Conservation (phyloP, 2,329 filamentous ascomycete genomes). For the Tolypocladium tundrense region DNA sequence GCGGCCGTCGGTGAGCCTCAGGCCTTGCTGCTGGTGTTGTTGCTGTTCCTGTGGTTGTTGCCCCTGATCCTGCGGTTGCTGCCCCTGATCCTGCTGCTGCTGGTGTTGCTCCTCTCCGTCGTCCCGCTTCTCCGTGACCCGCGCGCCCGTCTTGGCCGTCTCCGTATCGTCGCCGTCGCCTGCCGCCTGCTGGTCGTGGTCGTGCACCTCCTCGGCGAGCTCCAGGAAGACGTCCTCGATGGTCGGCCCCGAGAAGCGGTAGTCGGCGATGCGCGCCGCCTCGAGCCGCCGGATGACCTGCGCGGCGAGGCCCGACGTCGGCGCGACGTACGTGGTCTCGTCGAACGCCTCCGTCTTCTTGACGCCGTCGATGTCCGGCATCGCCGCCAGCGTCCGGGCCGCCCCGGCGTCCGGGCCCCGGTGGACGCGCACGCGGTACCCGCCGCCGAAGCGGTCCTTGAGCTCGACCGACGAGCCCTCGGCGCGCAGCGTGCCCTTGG, state of each 20-base stretch:
- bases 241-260: constrained; percentile 78
- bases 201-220: constrained; percentile 65
- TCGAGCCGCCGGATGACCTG: constrained; percentile 62
- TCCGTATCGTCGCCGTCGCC: constrained; percentile 9
- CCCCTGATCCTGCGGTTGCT: no score
- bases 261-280: constrained; percentile 56
- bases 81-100: no score
- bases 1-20: constrained; percentile 57
- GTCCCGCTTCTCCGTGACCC: constrained; percentile 8
- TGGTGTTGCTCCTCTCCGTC: not conserved
- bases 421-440: constrained; percentile 71
- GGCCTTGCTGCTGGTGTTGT: constrained; percentile 8
- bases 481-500: constrained; percentile 71
- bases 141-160: constrained; percentile 10
- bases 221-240: constrained; percentile 90
- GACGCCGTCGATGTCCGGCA: constrained; percentile 44
- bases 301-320: constrained; percentile 60
- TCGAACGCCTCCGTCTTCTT: constrained; percentile 54
- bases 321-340: constrained; percentile 61
- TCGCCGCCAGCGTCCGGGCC: constrained; percentile 26
- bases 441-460: constrained; percentile 72
- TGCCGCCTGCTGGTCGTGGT: constrained; percentile 35
- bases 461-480: constrained; percentile 78
- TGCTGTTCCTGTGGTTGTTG: not conserved
- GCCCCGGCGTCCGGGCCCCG: constrained; percentile 38